Base-by-base conservation (phyloP, 2,329 filamentous ascomycete genomes). In the Scedosporium dehoogii region DNA sequence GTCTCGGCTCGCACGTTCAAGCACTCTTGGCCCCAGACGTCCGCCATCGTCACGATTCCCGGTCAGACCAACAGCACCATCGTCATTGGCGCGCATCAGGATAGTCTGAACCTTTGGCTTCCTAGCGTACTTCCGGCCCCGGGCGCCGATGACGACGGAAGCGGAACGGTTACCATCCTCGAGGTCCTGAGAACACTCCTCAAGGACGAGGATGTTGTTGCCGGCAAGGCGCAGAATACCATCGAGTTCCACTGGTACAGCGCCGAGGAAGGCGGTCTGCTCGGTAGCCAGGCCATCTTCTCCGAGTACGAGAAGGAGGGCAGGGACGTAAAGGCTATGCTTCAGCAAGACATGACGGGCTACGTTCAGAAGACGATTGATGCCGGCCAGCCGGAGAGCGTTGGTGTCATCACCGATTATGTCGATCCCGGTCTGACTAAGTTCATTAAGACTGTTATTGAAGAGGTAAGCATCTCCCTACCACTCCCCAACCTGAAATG, bases 291-390 rank as follows among this genome's bases (percentile, higher is more conserved):
- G 73, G 92, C 90, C 62, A 90, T 97, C 73, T 97, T 97, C 79
- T 81, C 84, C 59, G 78, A 84, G 6, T 97, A 97, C 71, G 87
- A 90, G 74, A 85, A 87, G 72, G 75, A 83, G 23, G 81, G 83
- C 38, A 84, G 87, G 27, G 86, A 93, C 67, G 82, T 97, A 73
- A 96, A 93, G 77, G 93, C 93, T 41, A 97, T 97, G 94, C 84
- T 97, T 62, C 93, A 97, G 78, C 93, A 97, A 76, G 93, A 97
- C 75, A 97, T 97, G 93, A 96, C 91, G 1, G 93, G 93, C 18
- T 97, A 89, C 72, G 83, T 92, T 4, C 85, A 92, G 72, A 87
- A 87, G 69, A 96, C 92, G 0, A 77, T 94, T 21, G 89, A 94
- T 67, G 88, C 90, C 3, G 92, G 92, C 64, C 81, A 90, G 74